Evolutionary conservation across 106 monocot species (phyloP).

Genomic region (Iris macrosiphon): DNA sequence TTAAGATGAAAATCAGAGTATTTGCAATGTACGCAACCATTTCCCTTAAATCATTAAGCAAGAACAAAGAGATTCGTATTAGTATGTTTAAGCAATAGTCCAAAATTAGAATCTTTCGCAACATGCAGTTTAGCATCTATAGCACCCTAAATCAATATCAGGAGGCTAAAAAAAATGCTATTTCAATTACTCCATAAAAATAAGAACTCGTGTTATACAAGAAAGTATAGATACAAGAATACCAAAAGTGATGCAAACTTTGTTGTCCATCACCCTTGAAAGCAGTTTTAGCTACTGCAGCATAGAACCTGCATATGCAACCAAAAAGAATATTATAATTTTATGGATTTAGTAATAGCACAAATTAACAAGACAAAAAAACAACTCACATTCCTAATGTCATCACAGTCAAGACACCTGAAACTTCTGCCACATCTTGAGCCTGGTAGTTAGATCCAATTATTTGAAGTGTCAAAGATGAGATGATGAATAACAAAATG

Average conservation of each 20-base stretch:
- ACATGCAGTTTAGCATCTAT: no score
- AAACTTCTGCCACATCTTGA: constrained; percentile 81
- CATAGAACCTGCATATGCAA: constrained; percentile 69
- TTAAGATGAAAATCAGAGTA: constrained; percentile 86
- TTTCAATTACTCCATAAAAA: background rate
- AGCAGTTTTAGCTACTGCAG: constrained; percentile 90
- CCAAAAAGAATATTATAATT: background rate
- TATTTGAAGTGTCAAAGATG: background rate
- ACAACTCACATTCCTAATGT: constrained; percentile 90
- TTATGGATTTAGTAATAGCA: background rate
- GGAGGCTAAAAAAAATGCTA: background rate
- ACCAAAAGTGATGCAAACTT: constrained; percentile 99
- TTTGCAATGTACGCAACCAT: constrained; percentile 95
- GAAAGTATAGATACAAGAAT: constrained; percentile 9
- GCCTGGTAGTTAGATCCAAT: constrained; percentile 35
- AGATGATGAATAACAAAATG: background rate
- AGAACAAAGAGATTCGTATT: background rate
- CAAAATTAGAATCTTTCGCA: no score
- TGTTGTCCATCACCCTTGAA: constrained; percentile 95
- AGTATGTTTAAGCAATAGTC: no score
- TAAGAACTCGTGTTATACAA: background rate
- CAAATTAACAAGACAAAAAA: constrained; percentile 9
- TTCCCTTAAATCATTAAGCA: constrained; percentile 58
- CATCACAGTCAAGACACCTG: constrained; percentile 96
- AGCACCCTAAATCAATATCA: background rate